phyloP scores from a whole-genome alignment of 345 rosid species.

The Isatis tinctoria region DNA sequence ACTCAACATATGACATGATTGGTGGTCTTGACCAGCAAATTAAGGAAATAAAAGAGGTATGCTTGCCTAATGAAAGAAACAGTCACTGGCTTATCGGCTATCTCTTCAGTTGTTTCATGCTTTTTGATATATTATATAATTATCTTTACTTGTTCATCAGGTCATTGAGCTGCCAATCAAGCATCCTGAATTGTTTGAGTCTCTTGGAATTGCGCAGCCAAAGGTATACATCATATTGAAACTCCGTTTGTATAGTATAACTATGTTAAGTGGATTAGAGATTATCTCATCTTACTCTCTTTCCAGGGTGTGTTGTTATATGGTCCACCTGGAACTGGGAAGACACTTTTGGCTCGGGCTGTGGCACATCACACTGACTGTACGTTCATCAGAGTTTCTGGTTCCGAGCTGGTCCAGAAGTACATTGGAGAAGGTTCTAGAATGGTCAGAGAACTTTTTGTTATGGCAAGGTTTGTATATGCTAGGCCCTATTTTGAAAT shows the following conservation, averaged over 20 bases:
- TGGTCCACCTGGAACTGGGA: conserved; percentile 99
- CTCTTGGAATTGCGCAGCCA: conserved; percentile 98
- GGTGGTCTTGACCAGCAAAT: conserved; percentile 99
- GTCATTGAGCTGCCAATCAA: conserved; percentile 99
- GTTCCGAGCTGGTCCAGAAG: conserved; percentile 95
- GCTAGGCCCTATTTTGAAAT: neutral
- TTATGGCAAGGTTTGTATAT: conserved; percentile 87
- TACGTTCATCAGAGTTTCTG: conserved; percentile 99
- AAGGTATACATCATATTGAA: conserved; percentile 47
- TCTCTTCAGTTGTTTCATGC: neutral
- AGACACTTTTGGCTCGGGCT: conserved; percentile 94
- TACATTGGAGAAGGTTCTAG: conserved; percentile 99
- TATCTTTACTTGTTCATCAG: conserved; percentile 35
- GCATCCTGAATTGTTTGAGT: conserved; percentile 96
- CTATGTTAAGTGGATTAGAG: neutral
- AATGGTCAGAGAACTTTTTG: conserved; percentile 99
- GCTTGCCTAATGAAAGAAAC: neutral
- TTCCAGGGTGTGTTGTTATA: conserved; percentile 93
- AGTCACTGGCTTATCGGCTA: neutral
- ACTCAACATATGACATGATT: conserved; percentile 98
- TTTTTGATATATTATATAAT: neutral
- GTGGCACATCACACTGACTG: conserved; percentile 99
- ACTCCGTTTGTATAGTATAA: neutral
- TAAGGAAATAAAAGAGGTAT: conserved; percentile 96
- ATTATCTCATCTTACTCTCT: neutral